Conservation (phyloP, 371 early-diverging fungal species). For the Smittium mucronatum region DNA sequence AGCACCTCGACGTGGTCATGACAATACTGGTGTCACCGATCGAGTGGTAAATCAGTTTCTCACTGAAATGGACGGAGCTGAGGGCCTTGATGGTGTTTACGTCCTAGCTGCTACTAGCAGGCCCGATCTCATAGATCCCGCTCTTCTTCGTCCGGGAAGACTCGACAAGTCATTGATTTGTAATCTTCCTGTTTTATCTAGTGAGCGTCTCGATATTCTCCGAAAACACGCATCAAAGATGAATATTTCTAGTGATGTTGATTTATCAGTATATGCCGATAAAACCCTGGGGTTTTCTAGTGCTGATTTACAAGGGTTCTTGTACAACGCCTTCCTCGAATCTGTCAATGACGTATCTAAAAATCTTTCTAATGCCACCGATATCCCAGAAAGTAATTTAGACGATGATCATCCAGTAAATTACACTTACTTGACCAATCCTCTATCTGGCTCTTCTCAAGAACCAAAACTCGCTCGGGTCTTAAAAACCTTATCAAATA, state of each 20-base stretch:
- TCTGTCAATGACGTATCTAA: slow-evolving; percentile 47
- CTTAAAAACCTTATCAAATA: background rate
- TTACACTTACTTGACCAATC: too few relatives aligned
- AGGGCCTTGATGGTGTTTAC: slow-evolving; percentile 89
- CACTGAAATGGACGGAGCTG: slow-evolving; percentile 99
- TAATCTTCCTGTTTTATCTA: slow-evolving; percentile 80
- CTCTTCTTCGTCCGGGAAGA: slow-evolving; percentile 93
- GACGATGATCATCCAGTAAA: background rate
- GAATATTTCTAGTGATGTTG: slow-evolving; percentile 30
- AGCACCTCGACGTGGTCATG: slow-evolving; percentile 88
- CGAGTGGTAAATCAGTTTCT: slow-evolving; percentile 98
- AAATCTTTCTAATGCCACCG: background rate
- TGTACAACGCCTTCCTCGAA: slow-evolving; percentile 83
- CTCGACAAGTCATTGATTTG: slow-evolving; percentile 96
- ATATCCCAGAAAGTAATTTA: background rate
- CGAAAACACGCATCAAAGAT: slow-evolving; percentile 88
- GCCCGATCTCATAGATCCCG: slow-evolving; percentile 97
- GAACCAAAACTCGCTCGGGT: background rate
- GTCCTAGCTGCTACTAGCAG: slow-evolving; percentile 99
- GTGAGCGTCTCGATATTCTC: slow-evolving; percentile 85
- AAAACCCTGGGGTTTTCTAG: slow-evolving; percentile 69
- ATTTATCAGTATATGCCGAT: slow-evolving; percentile 45
- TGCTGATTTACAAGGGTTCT: slow-evolving; percentile 86
- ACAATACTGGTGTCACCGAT: slow-evolving; percentile 96
- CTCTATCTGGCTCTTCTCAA: too few relatives aligned